These are phyloP conservation scores for Acanthamoeba divionensis DNA, from an alignment of 208 protist genomes.

Conservation along the genomic window DNA sequence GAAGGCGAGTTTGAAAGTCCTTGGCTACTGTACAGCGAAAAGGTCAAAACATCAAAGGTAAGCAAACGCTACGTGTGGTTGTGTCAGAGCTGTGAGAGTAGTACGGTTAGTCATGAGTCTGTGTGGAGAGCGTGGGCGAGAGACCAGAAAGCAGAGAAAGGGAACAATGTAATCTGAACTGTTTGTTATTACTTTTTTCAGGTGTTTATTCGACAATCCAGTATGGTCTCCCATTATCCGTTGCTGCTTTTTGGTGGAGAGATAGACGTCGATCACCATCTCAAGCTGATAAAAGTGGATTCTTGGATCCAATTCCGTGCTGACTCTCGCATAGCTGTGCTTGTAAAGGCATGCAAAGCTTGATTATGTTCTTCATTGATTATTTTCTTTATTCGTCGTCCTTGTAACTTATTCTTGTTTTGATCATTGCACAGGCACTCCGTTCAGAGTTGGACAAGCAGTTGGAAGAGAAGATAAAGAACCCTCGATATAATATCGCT, in stretches of 20 bases:
- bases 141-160: too few relatives aligned
- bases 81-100: too few relatives aligned
- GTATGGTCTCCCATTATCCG: conserved; percentile 87
- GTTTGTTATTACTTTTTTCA: too few relatives aligned
- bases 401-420: not conserved
- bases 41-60: conserved; percentile 86
- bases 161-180: too few relatives aligned
- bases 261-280: conserved; percentile 60
- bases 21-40: conserved; percentile 91
- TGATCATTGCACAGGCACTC: not conserved
- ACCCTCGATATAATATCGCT: conserved; percentile 3
- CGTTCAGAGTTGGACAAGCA: conserved; percentile 66
- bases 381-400: not conserved
- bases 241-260: conserved; percentile 89
- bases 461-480: conserved; percentile 18
- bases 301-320: conserved; percentile 64
- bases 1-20: not conserved
- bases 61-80: too few relatives aligned
- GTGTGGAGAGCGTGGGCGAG: too few relatives aligned
- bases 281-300: conserved; percentile 61
- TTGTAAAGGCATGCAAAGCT: conserved; percentile 58
- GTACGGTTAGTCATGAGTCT: too few relatives aligned
- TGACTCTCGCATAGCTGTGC: conserved; percentile 48
- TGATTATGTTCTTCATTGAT: too few relatives aligned
- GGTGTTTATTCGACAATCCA: conserved; percentile 89